Base-by-base conservation (phyloP, 2,329 filamentous ascomycete species). In the Fulvia fulva region DNA sequence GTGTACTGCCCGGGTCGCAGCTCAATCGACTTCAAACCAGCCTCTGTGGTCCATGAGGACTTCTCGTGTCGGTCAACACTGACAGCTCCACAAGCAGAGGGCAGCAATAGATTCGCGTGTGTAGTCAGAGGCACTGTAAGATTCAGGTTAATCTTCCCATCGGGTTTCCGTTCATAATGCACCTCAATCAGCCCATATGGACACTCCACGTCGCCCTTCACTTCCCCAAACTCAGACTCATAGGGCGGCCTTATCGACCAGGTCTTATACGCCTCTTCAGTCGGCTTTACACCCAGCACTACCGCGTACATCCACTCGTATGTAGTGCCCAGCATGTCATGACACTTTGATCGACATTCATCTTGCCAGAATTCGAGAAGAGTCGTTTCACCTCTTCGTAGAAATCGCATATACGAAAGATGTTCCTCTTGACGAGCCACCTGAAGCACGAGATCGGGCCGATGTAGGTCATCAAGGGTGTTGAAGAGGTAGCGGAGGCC, bases 351-450 rank as follows among this genome's bases (percentile, higher is more conserved):
- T 21, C 76, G 68, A 64, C 75, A 78, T 8, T 72, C 71, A 47
- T 77, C 74, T 61, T 77, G 75, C 76, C 75, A 78, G 52, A 78
- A 78, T 60, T 78, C 76, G 11, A 74, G 67, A 2, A 78, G 65
- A 0, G 73, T 78, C 1, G 76, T 78, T 60, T 80, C 78, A 0
- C 77, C 77, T 2, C 73, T 69, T 0, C 77, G 68, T 1, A 80
- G 61, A 62, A 80, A 79, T 0, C 77, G 75, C 76, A 80, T 78
- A 57, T 80, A 80, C 0, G 73, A 76, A 0, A 77, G 78, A 47
- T 80, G 77, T 47, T 80, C 76, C 58, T 80, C 75, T 53, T 78
- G 77, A 1, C 77, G 70, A 1, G 74, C 74, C 78, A 80, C 78
- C 30, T 73, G 65, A 1, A 78, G 67, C 6, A 78, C 74, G 22